phyloP scores from a whole-genome alignment of 139 green algal species.

The Micractinium conductrix region DNA sequence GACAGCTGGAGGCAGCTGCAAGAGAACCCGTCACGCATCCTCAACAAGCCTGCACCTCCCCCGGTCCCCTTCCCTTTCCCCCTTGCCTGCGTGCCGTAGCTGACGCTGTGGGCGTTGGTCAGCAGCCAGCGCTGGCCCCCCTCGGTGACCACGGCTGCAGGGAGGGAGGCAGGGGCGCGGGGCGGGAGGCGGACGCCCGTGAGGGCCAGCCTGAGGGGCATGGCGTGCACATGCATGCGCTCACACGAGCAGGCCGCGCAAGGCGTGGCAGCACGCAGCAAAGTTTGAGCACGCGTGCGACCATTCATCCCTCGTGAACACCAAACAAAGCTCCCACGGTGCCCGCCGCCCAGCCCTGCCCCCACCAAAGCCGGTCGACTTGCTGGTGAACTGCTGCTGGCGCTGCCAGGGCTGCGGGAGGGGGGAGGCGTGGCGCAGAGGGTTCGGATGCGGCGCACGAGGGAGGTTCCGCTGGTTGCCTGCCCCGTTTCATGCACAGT shows the following conservation, averaged over 20 bases:
- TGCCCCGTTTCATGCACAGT: too few relatives aligned
- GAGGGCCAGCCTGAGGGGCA: too few relatives aligned
- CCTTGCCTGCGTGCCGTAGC: slow-evolving; percentile 79
- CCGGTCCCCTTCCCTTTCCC: background rate
- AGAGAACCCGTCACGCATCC: too few relatives aligned
- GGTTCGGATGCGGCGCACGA: background rate
- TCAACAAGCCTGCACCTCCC: background rate
- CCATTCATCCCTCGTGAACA: too few relatives aligned
- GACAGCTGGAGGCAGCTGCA: too few relatives aligned
- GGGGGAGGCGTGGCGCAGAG: background rate
- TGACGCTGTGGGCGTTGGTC: slow-evolving; percentile 92
- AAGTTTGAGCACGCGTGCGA: too few relatives aligned
- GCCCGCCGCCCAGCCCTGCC: background rate
- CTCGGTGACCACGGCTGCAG: slow-evolving; percentile 64
- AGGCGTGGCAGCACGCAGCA: too few relatives aligned
- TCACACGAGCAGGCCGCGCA: too few relatives aligned
- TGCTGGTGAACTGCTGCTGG: slow-evolving; percentile 37
- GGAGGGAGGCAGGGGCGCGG: too few relatives aligned
- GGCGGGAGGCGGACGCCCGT: too few relatives aligned
- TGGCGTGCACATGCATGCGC: too few relatives aligned
- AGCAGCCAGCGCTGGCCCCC: slow-evolving; percentile 70
- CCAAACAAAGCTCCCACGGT: background rate
- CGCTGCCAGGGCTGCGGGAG: slow-evolving; percentile 35
- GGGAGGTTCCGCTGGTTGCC: too few relatives aligned
- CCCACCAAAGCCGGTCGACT: slow-evolving; percentile 34